These are phyloP conservation scores for Chalaropsis thielavioides DNA, from an alignment of 2,329 filamentous ascomycete species.

Conservation along the genomic window DNA sequence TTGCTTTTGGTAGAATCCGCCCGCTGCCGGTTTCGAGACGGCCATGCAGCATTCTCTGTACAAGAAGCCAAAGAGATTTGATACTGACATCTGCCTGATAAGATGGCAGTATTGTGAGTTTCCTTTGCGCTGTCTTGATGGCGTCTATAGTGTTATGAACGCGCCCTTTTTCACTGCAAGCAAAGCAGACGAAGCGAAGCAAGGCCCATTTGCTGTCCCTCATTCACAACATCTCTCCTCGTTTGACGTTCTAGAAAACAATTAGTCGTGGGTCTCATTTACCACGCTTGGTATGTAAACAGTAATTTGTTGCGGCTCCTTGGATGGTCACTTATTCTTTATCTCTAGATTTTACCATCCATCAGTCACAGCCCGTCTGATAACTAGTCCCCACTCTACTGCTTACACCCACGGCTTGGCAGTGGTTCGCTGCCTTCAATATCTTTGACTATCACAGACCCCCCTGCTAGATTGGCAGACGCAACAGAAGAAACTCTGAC, in stretches of 20 bases:
- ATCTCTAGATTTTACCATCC: not conserved
- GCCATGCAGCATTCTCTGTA: not conserved
- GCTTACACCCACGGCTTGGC: not conserved
- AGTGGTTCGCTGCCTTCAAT: not conserved
- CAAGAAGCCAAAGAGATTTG: not conserved
- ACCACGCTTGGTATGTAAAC: not conserved
- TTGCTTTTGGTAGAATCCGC: constrained; percentile 2
- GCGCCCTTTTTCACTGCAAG: not conserved
- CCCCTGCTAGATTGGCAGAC: not conserved
- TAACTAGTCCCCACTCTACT: not conserved
- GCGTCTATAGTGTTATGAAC: too few relatives aligned
- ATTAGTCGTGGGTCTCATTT: not conserved
- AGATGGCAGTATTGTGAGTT: too few relatives aligned
- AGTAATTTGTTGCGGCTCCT: not conserved
- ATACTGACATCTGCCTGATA: not conserved
- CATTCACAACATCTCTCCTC: not conserved
- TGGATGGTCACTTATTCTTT: not conserved
- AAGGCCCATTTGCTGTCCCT: too few relatives aligned
- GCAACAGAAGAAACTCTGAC: not conserved
- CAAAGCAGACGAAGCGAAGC: too few relatives aligned
- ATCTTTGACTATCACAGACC: not conserved
- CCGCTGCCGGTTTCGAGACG: not conserved
- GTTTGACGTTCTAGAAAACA: not conserved
- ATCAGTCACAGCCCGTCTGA: not conserved
- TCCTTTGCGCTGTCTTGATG: too few relatives aligned